These are phyloP conservation scores for Sicyos edulis DNA, from an alignment of 306 rosid species.

Conservation along the genomic window DNA sequence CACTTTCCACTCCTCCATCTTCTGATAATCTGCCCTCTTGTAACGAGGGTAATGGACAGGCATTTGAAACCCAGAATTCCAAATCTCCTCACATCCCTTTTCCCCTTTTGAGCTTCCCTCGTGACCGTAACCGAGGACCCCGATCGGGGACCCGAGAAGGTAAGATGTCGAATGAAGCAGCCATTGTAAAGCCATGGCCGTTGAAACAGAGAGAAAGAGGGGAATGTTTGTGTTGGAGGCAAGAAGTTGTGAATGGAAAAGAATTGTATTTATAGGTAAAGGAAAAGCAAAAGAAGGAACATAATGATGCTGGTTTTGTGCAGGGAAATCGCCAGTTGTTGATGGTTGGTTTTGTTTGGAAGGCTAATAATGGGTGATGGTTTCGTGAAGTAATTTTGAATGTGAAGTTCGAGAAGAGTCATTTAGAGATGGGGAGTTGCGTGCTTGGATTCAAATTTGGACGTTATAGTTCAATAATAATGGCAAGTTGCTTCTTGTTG, in stretches of 20 bases:
- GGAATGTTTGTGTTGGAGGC: background rate
- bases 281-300: background rate
- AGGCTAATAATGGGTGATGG: background rate
- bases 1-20: constrained; percentile 73
- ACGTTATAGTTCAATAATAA: background rate
- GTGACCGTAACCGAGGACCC: background rate
- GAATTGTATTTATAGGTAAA: constrained; percentile 20
- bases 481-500: background rate
- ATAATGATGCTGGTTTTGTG: constrained; percentile 13
- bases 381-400: constrained; percentile 10
- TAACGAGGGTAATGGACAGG: constrained; percentile 78
- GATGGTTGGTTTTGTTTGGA: constrained; percentile 17
- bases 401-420: background rate
- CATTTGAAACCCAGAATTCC: constrained; percentile 49
- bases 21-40: constrained; percentile 53
- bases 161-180: constrained; percentile 39
- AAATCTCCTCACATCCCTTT: background rate
- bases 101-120: background rate
- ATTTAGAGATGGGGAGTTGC: background rate
- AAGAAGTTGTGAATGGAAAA: too few relatives aligned
- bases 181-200: constrained; percentile 43
- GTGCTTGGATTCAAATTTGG: background rate
- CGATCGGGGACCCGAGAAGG: constrained; percentile 32
- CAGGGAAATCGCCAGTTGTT: constrained; percentile 6
- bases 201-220: too few relatives aligned